phyloP scores from a whole-genome alignment of 164 flowering plant genomes.

The Magnolia kwangsiensis region DNA sequence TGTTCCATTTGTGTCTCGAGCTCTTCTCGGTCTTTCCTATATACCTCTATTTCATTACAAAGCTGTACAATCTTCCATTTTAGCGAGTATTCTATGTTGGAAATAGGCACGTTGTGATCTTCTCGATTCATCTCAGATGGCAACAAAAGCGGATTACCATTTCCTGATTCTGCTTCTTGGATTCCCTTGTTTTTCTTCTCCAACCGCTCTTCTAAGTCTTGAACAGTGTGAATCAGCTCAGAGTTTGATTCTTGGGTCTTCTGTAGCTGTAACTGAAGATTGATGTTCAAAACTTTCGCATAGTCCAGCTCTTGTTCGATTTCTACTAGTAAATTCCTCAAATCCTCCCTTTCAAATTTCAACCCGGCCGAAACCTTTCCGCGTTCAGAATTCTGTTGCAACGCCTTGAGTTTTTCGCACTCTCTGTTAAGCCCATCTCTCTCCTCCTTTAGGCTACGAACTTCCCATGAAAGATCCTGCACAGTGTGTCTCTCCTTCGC shows the following conservation, averaged over 20 bases:
- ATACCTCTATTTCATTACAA: slow-evolving; percentile 56
- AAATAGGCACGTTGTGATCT: slow-evolving; percentile 15
- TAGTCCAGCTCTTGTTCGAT: slow-evolving; percentile 68
- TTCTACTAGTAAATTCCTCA: slow-evolving; percentile 52
- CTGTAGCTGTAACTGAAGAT: slow-evolving; percentile 75
- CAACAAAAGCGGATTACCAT: slow-evolving; percentile 15
- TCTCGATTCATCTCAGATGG: slow-evolving; percentile 12
- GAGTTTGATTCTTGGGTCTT: slow-evolving; percentile 90
- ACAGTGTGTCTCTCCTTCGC: slow-evolving; percentile 81
- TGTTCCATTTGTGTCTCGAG: slow-evolving; percentile 71
- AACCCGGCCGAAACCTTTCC: slow-evolving; percentile 33
- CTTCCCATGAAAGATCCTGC: slow-evolving; percentile 71
- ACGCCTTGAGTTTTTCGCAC: slow-evolving; percentile 55
- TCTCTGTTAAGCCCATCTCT: slow-evolving; percentile 61
- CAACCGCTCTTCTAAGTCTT: slow-evolving; percentile 74
- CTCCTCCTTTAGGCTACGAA: slow-evolving; percentile 61
- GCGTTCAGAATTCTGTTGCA: slow-evolving; percentile 29
- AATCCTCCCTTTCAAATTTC: slow-evolving; percentile 47
- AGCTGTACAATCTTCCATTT: slow-evolving; percentile 58
- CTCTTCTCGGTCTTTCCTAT: slow-evolving; percentile 67
- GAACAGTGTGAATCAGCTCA: slow-evolving; percentile 80
- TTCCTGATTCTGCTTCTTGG: not conserved
- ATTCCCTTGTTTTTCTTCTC: slow-evolving; percentile 54
- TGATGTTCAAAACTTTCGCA: slow-evolving; percentile 71
- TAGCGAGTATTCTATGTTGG: slow-evolving; percentile 41